phyloP scores from a whole-genome alignment of 2,329 filamentous ascomycete genomes.

The Mariannaea elegans region DNA sequence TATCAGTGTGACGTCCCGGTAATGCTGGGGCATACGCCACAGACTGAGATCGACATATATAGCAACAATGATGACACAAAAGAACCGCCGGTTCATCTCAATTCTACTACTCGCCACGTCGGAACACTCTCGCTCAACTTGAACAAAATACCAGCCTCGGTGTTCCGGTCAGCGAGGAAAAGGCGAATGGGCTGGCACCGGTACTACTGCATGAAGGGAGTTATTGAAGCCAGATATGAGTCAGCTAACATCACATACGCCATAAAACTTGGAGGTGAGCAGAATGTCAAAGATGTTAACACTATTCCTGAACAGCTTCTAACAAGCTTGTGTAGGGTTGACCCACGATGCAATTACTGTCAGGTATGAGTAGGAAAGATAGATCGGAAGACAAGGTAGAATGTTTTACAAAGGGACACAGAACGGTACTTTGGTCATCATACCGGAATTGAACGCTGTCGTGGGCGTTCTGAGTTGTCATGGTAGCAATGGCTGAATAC shows the following conservation, averaged over 20 bases:
- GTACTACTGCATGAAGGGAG: conserved; percentile 49
- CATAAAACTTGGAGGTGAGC: conserved; percentile 49
- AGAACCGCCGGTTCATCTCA: conserved; percentile 46
- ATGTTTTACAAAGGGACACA: background rate
- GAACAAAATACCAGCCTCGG: conserved; percentile 44
- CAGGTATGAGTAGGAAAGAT: conserved; percentile 41
- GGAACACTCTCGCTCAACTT: conserved; percentile 49
- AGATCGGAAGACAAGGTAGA: background rate
- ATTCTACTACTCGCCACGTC: conserved; percentile 41
- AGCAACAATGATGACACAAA: conserved; percentile 44
- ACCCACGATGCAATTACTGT: conserved; percentile 50
- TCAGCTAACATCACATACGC: conserved; percentile 50
- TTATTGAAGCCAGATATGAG: conserved; percentile 49
- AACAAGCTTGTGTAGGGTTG: conserved; percentile 39
- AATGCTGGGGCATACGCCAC: conserved; percentile 44
- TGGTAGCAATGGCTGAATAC: background rate
- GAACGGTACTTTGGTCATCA: background rate
- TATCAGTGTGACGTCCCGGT: conserved; percentile 52
- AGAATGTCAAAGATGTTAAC: background rate
- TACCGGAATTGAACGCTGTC: background rate
- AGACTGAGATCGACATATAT: conserved; percentile 51
- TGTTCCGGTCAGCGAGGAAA: conserved; percentile 43
- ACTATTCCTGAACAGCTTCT: conserved; percentile 15
- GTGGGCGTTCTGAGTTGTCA: conserved; percentile 11
- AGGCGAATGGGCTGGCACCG: conserved; percentile 47